Evolutionary conservation across 768 basidiomycete genomes (phyloP).

Genomic region (Mycena vulgaris): DNA sequence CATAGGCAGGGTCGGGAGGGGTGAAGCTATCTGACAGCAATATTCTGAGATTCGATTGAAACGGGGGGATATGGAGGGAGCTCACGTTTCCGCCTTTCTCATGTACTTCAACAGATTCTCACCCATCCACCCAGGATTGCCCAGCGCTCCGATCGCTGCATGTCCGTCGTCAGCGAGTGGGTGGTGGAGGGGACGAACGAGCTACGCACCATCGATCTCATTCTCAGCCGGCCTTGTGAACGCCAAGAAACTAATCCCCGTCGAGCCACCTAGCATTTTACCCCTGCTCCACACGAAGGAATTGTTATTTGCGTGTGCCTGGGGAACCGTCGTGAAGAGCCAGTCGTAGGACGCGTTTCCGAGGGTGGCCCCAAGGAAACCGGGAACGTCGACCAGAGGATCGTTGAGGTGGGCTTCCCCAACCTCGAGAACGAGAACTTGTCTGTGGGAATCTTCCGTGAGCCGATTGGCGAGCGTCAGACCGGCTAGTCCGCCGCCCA

Average conservation of each 20-base stretch:
- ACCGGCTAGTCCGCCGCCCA: conserved; percentile 47
- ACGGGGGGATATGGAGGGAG: too few species aligned
- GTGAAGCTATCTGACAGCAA: conserved; percentile 19
- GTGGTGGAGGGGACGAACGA: neutral
- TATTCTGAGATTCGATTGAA: neutral
- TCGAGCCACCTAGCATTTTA: conserved; percentile 44
- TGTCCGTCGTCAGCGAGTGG: conserved; percentile 18
- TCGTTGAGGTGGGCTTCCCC: conserved; percentile 42
- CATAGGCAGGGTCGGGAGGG: conserved; percentile 10
- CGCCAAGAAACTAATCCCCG: conserved; percentile 47
- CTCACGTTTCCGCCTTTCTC: conserved; percentile 45
- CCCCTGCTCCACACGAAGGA: conserved; percentile 20
- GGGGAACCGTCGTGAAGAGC: conserved; percentile 37
- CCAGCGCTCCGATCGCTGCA: conserved; percentile 45
- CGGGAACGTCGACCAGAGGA: conserved; percentile 40
- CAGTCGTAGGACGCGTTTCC: conserved; percentile 41
- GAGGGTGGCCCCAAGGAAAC: conserved; percentile 36
- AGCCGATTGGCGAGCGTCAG: conserved; percentile 58
- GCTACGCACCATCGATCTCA: conserved; percentile 47
- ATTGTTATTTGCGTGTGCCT: conserved; percentile 30
- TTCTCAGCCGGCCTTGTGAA: conserved; percentile 46
- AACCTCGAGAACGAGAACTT: conserved; percentile 54
- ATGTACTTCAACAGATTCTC: conserved; percentile 44
- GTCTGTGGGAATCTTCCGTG: conserved; percentile 49
- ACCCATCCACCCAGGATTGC: conserved; percentile 57